phyloP scores from a whole-genome alignment of 1,284 basidiomycete species.

The Albatrellus sp. region DNA sequence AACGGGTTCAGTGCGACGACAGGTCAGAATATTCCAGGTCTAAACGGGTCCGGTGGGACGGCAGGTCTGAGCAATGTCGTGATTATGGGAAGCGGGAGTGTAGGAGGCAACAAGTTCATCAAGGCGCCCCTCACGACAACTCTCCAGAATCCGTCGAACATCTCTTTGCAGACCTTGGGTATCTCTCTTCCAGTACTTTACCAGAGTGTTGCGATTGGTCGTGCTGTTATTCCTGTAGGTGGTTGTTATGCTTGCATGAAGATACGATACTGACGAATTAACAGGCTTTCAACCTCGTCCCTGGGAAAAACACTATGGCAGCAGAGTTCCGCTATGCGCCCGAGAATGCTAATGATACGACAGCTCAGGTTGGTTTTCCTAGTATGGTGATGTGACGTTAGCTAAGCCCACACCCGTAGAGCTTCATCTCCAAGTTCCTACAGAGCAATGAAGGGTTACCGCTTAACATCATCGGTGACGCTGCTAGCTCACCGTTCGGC shows the following conservation, averaged over 20 bases:
- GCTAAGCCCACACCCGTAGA: slow-evolving; percentile 4
- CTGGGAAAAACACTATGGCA: slow-evolving; percentile 40
- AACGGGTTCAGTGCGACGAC: slow-evolving; percentile 15
- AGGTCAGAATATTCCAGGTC: slow-evolving; percentile 25
- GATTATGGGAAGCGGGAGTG: slow-evolving; percentile 49
- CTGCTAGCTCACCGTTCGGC: slow-evolving; percentile 46
- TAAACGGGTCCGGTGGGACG: slow-evolving; percentile 39
- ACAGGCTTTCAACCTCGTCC: slow-evolving; percentile 44
- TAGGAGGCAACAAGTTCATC: slow-evolving; percentile 42
- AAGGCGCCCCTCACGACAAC: slow-evolving; percentile 38
- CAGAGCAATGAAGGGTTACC: slow-evolving; percentile 33
- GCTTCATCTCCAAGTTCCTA: slow-evolving; percentile 43
- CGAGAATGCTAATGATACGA: slow-evolving; percentile 48
- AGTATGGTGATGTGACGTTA: slow-evolving; percentile 5
- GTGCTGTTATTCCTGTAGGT: slow-evolving; percentile 45
- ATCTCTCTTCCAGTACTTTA: slow-evolving; percentile 50
- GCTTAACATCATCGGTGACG: slow-evolving; percentile 48
- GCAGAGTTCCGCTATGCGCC: slow-evolving; percentile 64
- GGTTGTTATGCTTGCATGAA: not conserved
- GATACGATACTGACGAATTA: not conserved
- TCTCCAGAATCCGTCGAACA: slow-evolving; percentile 56
- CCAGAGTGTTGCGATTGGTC: slow-evolving; percentile 40
- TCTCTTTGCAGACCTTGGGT: slow-evolving; percentile 49
- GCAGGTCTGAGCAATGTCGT: slow-evolving; percentile 39
- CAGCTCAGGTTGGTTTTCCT: slow-evolving; percentile 31